Evolutionary conservation across 768 basidiomycete species (phyloP), one percentile per base, ranked within the genome.

Genomic region (Mycena alexandri): DNA sequence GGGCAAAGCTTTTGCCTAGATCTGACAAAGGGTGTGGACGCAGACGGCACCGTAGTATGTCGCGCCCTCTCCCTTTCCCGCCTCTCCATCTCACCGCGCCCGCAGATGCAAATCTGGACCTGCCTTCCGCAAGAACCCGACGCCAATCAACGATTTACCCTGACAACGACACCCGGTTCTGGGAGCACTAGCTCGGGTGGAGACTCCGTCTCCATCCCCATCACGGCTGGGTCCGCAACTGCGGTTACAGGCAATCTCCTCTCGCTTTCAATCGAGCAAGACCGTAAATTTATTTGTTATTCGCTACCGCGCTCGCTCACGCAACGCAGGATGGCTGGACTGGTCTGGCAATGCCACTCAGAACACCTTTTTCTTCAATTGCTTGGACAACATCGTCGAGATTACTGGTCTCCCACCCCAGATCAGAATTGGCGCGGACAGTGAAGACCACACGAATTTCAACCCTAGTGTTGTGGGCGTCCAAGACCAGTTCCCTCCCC

Each of bases 261-360:
- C 41, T 89, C 88, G 0, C 85, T 91, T 70, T 92, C 90, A 21
- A 85, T 92, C 64, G 91, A 91, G 72, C 86, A 90, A 75, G 90
- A 92, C 71, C 80, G 87, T 65, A 48, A 59, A 59, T 65, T 56
- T 41, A 59, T 59, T 52, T 48, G 25, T 44, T 52, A 53, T 34
- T 53, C 36, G 22, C 55, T 41, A 50, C 25, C 36, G 22, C 47
- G 25, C 46, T 48, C 36, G 55, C 63, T 57, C n/a, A 57, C 46
- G 17, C 21, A 51, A 59, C 44, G 42, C 48, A 64, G 63, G 56
- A 47, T 92, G 90, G 90, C 80, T 81, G 10, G 90, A 91, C 69
- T 93, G 90, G 90, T 78, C 79, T 16, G 90, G 91, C 6, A 77
- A 77, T 11, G 81, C 80, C 12, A 76, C 81, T 8, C 80, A 77